Evolutionary conservation across 768 basidiomycete genomes (phyloP).

Genomic region (Hypholoma sublateritium): DNA sequence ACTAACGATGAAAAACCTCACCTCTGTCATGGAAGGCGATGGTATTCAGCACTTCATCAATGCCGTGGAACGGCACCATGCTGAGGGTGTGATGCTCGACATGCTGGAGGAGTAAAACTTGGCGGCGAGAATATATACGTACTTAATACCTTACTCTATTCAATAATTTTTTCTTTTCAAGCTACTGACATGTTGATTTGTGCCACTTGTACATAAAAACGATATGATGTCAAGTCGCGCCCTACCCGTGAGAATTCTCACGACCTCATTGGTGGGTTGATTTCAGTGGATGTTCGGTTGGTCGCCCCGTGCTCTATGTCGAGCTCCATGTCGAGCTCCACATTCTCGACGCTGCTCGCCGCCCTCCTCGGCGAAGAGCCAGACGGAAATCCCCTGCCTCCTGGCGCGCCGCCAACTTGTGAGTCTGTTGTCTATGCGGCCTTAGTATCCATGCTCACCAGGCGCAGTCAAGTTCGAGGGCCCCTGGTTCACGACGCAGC

Average conservation of each 20-base stretch:
- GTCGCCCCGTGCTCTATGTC: constrained; percentile 6
- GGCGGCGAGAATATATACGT: no score
- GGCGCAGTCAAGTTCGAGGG: constrained; percentile 77
- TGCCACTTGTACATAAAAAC: no score
- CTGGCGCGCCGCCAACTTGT: constrained; percentile 67
- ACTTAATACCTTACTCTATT: no score
- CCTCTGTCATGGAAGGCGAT: constrained; percentile 65
- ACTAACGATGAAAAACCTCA: constrained; percentile 67
- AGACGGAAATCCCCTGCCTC: constrained; percentile 48
- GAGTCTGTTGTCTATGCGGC: constrained; percentile 23
- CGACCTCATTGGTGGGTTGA: no score
- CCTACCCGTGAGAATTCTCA: no score
- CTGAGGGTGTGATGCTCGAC: constrained; percentile 56
- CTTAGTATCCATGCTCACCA: neutral
- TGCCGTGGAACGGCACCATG: constrained; percentile 54
- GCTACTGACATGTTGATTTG: no score
- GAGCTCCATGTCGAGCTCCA: constrained; percentile 17
- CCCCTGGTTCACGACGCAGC: constrained; percentile 94
- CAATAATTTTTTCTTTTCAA: no score
- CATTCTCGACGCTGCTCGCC: constrained; percentile 18
- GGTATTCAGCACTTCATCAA: constrained; percentile 57
- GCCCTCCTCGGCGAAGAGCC: constrained; percentile 28
- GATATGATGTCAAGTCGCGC: no score
- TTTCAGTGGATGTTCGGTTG: no score
- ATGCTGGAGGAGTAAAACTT: constrained; percentile 32